Base-by-base conservation (phyloP, 2,329 filamentous ascomycete species). In the Fusarium floridanum region DNA sequence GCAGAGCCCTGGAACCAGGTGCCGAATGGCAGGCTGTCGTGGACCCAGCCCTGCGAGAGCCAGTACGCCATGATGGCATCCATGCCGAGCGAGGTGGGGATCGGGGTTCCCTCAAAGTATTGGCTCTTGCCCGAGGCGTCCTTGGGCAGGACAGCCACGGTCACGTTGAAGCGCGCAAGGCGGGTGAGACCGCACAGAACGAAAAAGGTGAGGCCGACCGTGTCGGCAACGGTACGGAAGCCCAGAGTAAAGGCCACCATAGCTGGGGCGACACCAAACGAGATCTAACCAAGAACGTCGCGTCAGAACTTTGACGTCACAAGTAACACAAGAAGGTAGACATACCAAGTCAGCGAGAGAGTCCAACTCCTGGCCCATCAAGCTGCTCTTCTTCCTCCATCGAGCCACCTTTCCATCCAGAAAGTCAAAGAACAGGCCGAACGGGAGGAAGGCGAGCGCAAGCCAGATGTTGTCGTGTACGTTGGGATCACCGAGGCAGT, bases 281-380 rank as follows among this genome's bases (percentile, higher is more conserved):
- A 98, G 80, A 99, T 94, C 95, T 98, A 72, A 16, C 34, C 34
- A 34, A 66, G 69, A 29, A 64, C 24, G 39, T 55, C 60, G 63
- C 9, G 53, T 78, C 57, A 78, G 68, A 61, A 53, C 34, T 45
- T 60, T 17, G 32, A 16, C 16, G 41, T 17, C 20, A 37, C 22
- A 6, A 29, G n/a, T 8, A 43, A 59, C 17, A 55, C 6, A 10
- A 55, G 61, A 80, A 53, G 22, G 24, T 10, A 50, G 22, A 69
- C 90, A 32, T 92, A 98, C 95, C 87, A 99, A 83, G 82, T 99
- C 97, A 65, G 97, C 97, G 57, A 99, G 88, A 8, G 96, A 98
- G 83, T 99, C 97, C 66, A 99, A 87, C 84, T 99, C 97, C 84
- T 98, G 96, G 14, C 97, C 97, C 96, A 99, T 98, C 82, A 99